Percentiles rank a stretch among this genome's conserved stretches.
Evolutionary conservation across 2,329 filamentous ascomycete species (phyloP).

Genomic region (Ceratocystis destructans): DNA sequence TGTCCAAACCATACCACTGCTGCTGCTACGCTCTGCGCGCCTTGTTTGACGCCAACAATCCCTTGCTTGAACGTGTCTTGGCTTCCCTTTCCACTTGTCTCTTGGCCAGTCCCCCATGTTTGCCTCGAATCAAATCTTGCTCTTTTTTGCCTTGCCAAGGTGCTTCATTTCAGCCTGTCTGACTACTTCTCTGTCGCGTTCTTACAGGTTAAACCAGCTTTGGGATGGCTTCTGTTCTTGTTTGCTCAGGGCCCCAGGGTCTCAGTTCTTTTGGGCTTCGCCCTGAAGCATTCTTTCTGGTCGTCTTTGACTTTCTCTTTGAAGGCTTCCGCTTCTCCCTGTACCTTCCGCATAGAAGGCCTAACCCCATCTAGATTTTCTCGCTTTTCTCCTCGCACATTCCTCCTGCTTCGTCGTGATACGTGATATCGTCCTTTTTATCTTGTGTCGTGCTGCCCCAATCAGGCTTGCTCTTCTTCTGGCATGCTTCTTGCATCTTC

Average conservation of each 20-base stretch:
- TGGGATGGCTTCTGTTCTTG: no score
- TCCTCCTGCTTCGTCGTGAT: not conserved
- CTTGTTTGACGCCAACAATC: not conserved
- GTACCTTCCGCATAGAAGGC: not conserved
- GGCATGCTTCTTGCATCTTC: not conserved
- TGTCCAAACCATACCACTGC: not conserved
- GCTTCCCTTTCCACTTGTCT: not conserved
- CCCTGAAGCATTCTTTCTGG: not conserved
- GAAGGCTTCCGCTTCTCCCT: not conserved
- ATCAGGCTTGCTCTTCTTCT: not conserved
- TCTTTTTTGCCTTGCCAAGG: not conserved
- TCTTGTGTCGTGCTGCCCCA: not conserved
- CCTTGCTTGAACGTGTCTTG: not conserved
- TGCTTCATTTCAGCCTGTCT: not conserved
- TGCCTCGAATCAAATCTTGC: not conserved
- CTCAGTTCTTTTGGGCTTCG: not conserved
- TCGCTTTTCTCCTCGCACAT: not conserved
- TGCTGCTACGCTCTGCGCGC: not conserved
- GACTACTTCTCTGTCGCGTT: not conserved
- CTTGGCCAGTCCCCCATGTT: no score
- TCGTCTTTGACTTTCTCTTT: not conserved
- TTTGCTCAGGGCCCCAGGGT: not conserved
- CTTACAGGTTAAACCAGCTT: constrained; percentile 5
- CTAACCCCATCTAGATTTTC: not conserved
- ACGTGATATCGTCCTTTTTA: not conserved